Base-by-base conservation (phyloP, 1,284 basidiomycete genomes). In the Cutaneotrichosporon arboriforme region DNA sequence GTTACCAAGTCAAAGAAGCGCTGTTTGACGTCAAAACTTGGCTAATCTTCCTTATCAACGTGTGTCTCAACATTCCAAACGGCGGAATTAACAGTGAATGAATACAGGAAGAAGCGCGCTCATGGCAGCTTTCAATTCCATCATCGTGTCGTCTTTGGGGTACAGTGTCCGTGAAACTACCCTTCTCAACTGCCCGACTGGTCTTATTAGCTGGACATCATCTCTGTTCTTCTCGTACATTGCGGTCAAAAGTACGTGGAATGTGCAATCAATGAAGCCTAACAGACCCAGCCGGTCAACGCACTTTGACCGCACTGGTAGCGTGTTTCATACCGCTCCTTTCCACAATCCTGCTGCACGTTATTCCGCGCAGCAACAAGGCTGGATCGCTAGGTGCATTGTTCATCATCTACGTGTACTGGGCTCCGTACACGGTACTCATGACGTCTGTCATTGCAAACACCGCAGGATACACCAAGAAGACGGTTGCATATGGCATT, bases 131-230 rank as follows among this genome's bases (percentile, higher is more conserved):
- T 66, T 66, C 52, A 62, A 60, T 52, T 53, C 55, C 2, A 49
- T 66, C 37, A 57, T 64, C 22, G 54, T 66, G n/a, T 41, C 52
- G 9, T 44, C 47, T 9, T 51, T 66, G 26, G 52, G 54, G 4
- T 66, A 55, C 55, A 57, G 15, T 26, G 38, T 57, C 38, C 59
- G 60, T 44, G 44, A 65, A 49, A 65, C 65, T 4, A 61, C 61
- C n/a, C 52, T 68, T 1, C 50, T 69, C n/a, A 57, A 50, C 18
- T 66, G 68, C 42, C 67, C 67, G 1, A 72, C 68, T 5, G 69
- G 67, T 26, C 49, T 69, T 13, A 59, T 71, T 35, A 58, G 55
- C 9, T 69, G 65, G 68, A 50, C 66, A 5, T 38, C 58, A 4
- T 60, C 65, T 0, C 52, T 71, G 31, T 13, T 64, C 31, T 60